These are phyloP conservation scores for Trichoderma gamsii DNA, from an alignment of 495 filamentous ascomycete species.

Conservation along the genomic window DNA sequence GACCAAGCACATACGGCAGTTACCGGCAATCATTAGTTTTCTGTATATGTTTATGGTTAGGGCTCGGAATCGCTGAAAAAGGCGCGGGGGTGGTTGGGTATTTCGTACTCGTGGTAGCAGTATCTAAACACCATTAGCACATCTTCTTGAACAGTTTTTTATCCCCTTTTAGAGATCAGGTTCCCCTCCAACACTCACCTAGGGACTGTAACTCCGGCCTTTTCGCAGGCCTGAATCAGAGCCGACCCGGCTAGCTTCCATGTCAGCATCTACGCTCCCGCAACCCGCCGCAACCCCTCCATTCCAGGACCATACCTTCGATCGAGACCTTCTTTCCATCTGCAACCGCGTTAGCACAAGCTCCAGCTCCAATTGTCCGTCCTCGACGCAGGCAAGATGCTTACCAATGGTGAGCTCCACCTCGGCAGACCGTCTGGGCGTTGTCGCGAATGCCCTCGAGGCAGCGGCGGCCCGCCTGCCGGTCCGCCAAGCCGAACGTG, in stretches of 20 bases:
- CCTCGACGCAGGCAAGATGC: conserved; percentile 24
- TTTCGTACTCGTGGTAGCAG: conserved; percentile 89
- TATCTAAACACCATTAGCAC: conserved; percentile 53
- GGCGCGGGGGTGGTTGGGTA: conserved; percentile 19
- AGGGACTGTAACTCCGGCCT: conserved; percentile 85
- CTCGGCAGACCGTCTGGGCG: conserved; percentile 67
- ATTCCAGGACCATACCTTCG: conserved; percentile 58
- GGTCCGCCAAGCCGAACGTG: conserved; percentile 78
- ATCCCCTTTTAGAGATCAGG: not conserved
- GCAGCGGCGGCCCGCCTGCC: conserved; percentile 57
- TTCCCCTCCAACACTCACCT: conserved; percentile 48
- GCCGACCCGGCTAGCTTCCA: conserved; percentile 68
- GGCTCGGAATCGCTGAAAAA: conserved; percentile 20
- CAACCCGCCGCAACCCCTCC: conserved; percentile 20
- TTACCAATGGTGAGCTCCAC: conserved; percentile 92
- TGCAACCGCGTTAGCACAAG: conserved; percentile 38
- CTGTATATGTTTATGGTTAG: conserved; percentile 42
- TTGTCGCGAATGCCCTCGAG: conserved; percentile 69
- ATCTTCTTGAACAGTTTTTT: not conserved
- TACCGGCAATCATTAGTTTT: conserved; percentile 97
- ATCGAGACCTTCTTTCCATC: conserved; percentile 95
- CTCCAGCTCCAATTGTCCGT: conserved; percentile 18
- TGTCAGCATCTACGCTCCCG: conserved; percentile 22
- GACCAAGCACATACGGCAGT: conserved; percentile 98
- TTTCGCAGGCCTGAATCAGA: conserved; percentile 97